phyloP scores from a whole-genome alignment of 2,329 filamentous ascomycete genomes.

The Diplodia intermedia region DNA sequence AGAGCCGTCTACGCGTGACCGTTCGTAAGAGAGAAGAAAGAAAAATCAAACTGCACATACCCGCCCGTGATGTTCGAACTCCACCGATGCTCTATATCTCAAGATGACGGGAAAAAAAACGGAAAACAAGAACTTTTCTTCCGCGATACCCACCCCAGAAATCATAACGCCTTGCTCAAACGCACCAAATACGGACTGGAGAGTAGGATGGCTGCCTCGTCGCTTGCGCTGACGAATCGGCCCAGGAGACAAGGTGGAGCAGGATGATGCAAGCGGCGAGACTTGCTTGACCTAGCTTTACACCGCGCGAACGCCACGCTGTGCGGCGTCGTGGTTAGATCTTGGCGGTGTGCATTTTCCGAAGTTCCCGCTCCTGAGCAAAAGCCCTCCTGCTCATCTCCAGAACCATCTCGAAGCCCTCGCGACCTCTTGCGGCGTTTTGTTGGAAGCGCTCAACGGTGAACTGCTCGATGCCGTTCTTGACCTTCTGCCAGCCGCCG shows the following conservation, averaged over 20 bases:
- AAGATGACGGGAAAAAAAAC: slow-evolving; percentile 7
- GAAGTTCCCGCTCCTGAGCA: slow-evolving; percentile 79
- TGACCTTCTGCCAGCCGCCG: slow-evolving; percentile 96
- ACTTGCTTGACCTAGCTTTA: background rate
- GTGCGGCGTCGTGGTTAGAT: slow-evolving; percentile 36
- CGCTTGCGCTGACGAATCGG: slow-evolving; percentile 6
- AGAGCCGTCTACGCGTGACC: slow-evolving; percentile 29
- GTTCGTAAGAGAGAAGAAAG: slow-evolving; percentile 10
- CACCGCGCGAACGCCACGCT: background rate
- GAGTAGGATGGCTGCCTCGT: background rate
- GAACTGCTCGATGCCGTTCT: slow-evolving; percentile 93
- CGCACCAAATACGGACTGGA: slow-evolving; percentile 16
- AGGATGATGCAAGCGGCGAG: slow-evolving; percentile 22
- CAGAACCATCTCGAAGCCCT: slow-evolving; percentile 94
- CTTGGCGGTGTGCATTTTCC: slow-evolving; percentile 45
- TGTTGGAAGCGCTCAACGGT: slow-evolving; percentile 88
- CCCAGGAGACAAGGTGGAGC: slow-evolving; percentile 5
- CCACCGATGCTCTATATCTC: slow-evolving; percentile 24
- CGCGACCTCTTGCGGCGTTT: slow-evolving; percentile 87
- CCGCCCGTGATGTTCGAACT: slow-evolving; percentile 5
- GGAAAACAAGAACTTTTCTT: slow-evolving; percentile 23
- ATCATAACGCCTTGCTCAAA: slow-evolving; percentile 26
- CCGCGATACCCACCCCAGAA: background rate
- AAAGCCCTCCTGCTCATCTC: slow-evolving; percentile 93
- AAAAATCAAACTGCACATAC: background rate